Evolutionary conservation across 2,329 filamentous ascomycete genomes (phyloP), one percentile per base, ranked within the genome.

Genomic region (Xylaria arbuscula): DNA sequence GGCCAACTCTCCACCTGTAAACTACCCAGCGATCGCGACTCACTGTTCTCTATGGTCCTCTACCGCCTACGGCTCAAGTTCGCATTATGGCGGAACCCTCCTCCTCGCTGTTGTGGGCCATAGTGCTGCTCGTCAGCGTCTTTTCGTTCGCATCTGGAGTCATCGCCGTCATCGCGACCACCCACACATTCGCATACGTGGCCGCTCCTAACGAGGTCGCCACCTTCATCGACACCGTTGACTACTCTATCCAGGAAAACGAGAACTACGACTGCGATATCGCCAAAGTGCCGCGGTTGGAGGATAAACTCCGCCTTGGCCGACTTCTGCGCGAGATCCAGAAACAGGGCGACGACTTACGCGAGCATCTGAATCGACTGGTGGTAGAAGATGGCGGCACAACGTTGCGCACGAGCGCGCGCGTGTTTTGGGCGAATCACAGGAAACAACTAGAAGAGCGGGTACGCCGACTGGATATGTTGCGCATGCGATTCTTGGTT

Each of bases 401-500:
- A 61, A 80, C 79, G 22, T 76, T 90, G 74, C 83, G 81, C 66
- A 81, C 80, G 10, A 78, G 80, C 66, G 83, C 87, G 28, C 83
- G 88, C 59, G 68, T 90, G 1, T 79, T 90, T 32, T 91, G 89
- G 89, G 87, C 86, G 3, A 81, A 81, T 66, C 86, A 86, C 75
- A 84, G 86, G 72, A 78, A 77, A 59, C 81, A 82, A 60, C 79
- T 91, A 58, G 86, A 89, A 76, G 87, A 88, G 71, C 84, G 86
- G 60, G 81, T 90, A 62, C 83, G 86, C 64, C 82, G 88, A 55
- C 80, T 90, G 48, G 89, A 90, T 72, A 78, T 90, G 73, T 77
- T 90, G 75, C 84, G 88, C 76, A 89, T 89, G 87, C 85, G 88
- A 69, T 90, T 90, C 75, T 79, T 90, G 38, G 87, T 90, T 42